A percentile compares a stretch with the other conserved stretches of the same genome.
Evolutionary conservation across 805 yeast species (phyloP).

Genomic region (Deakozyma indianensis): DNA sequence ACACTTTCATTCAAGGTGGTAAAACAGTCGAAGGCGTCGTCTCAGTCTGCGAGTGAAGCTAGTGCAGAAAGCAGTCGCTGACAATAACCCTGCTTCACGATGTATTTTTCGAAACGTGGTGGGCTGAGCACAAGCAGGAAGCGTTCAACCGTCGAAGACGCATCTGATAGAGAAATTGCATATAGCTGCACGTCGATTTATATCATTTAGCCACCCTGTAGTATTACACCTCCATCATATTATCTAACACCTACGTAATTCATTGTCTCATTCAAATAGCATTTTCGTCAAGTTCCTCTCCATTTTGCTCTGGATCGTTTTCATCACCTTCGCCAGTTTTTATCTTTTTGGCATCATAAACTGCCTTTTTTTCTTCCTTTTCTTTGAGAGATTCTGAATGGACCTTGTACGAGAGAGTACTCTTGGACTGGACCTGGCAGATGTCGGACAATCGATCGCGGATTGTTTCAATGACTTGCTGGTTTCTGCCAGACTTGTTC

Average conservation of each 20-base stretch:
- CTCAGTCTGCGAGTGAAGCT: no score
- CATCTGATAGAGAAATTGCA: neutral
- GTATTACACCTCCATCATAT: neutral
- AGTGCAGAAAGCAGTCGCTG: no score
- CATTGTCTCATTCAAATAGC: neutral
- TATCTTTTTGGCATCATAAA: neutral
- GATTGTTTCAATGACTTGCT: slow-evolving; percentile 15
- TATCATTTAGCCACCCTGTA: neutral
- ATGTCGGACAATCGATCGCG: slow-evolving; percentile 9
- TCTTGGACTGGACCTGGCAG: slow-evolving; percentile 5
- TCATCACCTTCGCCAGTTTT: neutral
- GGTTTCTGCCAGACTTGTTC: slow-evolving; percentile 31
- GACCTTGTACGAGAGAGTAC: slow-evolving; percentile 16
- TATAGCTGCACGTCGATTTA: neutral
- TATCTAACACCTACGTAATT: no score
- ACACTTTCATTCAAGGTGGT: no score
- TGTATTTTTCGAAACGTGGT: no score
- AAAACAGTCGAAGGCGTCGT: no score
- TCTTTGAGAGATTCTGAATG: slow-evolving; percentile 19
- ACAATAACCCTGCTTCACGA: no score
- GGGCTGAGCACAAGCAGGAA: no score
- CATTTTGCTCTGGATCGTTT: neutral
- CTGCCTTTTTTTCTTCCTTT: neutral
- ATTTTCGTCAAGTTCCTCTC: neutral
- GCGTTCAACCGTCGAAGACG: no score